These are phyloP conservation scores for Cinnamomum chago DNA, from an alignment of 164 flowering plant species.

Conservation along the genomic window DNA sequence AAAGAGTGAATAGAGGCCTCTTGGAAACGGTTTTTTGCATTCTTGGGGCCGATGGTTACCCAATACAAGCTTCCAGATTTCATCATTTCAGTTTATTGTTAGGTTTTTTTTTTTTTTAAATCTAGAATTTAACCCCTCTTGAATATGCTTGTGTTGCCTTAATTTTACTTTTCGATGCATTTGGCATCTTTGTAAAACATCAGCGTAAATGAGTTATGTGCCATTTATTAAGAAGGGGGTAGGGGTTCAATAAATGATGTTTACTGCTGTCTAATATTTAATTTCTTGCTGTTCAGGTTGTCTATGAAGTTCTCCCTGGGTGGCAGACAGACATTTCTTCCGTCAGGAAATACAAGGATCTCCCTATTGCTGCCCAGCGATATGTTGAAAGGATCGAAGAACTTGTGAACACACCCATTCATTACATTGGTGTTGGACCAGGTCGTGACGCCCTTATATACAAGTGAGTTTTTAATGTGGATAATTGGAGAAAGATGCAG, in stretches of 20 bases:
- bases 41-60: too few species aligned
- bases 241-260: not conserved
- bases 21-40: too few species aligned
- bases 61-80: too few species aligned
- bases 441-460: slow-evolving; percentile 85
- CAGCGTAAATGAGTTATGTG: not conserved
- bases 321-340: slow-evolving; percentile 81
- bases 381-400: slow-evolving; percentile 92
- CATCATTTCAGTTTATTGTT: too few species aligned
- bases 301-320: slow-evolving; percentile 82
- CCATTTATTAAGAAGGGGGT: too few species aligned
- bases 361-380: slow-evolving; percentile 71
- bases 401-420: slow-evolving; percentile 74
- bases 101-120: too few species aligned
- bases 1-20: too few species aligned
- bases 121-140: not conserved
- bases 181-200: not conserved
- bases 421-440: slow-evolving; percentile 92
- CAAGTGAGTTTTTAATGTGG: slow-evolving; percentile 30
- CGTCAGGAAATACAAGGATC: slow-evolving; percentile 50
- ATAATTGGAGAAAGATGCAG: not conserved
- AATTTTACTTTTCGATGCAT: not conserved
- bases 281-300: slow-evolving; percentile 48
- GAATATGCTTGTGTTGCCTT: not conserved
- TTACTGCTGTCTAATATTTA: not conserved